Conservation (phyloP, 108 stramenopile species). For the Pelagomonas calceolata region DNA sequence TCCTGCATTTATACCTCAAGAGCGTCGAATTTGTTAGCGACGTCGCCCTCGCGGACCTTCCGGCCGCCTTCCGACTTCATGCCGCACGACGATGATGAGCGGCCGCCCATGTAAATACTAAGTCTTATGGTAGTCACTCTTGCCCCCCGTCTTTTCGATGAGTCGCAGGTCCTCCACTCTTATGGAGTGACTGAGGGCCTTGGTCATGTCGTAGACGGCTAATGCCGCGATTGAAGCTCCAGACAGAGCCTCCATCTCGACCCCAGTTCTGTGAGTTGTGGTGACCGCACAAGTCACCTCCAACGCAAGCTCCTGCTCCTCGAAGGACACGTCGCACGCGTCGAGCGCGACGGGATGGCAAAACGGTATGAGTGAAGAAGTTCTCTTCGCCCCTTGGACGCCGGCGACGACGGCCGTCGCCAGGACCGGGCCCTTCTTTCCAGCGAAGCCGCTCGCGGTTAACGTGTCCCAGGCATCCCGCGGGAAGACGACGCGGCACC, state of each 20-base stretch:
- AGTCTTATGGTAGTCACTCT: too few species aligned
- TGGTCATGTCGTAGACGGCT: conserved; percentile 91
- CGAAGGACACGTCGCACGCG: conserved; percentile 24
- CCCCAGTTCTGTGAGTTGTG: conserved; percentile 72
- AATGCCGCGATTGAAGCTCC: conserved; percentile 81
- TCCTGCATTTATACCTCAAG: conserved; percentile 83
- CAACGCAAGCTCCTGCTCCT: not conserved
- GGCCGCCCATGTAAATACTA: too few species aligned
- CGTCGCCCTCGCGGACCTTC: conserved; percentile 4
- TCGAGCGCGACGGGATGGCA: conserved; percentile 43
- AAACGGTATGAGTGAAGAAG: conserved; percentile 37
- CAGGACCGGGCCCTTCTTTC: conserved; percentile 40
- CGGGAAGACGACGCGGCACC: conserved; percentile 13
- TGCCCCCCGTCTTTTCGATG: conserved; percentile 71
- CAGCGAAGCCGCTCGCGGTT: conserved; percentile 17
- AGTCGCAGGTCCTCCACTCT: conserved; percentile 53
- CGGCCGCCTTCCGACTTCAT: not conserved
- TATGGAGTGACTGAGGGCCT: conserved; percentile 84
- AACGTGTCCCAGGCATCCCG: not conserved
- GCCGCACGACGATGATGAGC: conserved; percentile 6
- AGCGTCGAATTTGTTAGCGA: conserved; percentile 60
- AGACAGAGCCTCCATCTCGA: conserved; percentile 94
- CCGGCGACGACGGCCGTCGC: conserved; percentile 47
- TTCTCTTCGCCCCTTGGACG: conserved; percentile 35
- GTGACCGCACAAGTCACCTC: not conserved